These are phyloP conservation scores for Blastobotrys elegans DNA, from an alignment of 1,139 yeast species.

Conservation along the genomic window DNA sequence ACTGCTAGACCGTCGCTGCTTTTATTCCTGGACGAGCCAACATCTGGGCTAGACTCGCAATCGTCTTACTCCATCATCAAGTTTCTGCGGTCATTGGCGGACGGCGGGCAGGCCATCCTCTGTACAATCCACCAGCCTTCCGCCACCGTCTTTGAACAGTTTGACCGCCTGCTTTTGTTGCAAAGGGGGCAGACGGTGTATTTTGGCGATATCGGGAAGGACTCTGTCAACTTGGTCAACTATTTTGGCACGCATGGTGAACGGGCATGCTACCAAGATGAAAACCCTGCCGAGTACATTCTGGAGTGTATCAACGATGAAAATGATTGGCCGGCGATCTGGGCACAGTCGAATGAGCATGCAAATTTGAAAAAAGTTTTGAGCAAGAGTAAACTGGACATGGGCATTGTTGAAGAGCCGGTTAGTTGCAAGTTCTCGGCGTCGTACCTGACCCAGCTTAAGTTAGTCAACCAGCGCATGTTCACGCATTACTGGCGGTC, in stretches of 20 bases:
- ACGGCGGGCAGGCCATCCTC: conserved; percentile 72
- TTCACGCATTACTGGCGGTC: conserved; percentile 38
- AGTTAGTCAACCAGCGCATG: conserved; percentile 35
- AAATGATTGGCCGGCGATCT: conserved; percentile 58
- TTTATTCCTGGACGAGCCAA: conserved; percentile 81
- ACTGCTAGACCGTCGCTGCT: conserved; percentile 79
- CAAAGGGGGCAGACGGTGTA: conserved; percentile 73
- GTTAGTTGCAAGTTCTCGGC: conserved; percentile 32
- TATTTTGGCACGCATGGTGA: conserved; percentile 72
- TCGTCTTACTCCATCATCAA: conserved; percentile 80
- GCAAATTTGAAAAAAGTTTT: conserved; percentile 47
- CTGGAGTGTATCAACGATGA: conserved; percentile 71
- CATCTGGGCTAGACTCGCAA: conserved; percentile 85
- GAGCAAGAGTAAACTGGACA: conserved; percentile 20
- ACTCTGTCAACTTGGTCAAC: conserved; percentile 50
- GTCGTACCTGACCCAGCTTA: conserved; percentile 33
- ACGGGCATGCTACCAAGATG: conserved; percentile 52
- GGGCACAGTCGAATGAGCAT: conserved; percentile 63
- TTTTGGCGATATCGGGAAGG: conserved; percentile 69
- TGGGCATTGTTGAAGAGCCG: conserved; percentile 34
- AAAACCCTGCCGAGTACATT: conserved; percentile 80
- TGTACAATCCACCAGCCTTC: conserved; percentile 82
- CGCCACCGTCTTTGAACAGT: conserved; percentile 64
- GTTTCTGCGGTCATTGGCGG: conserved; percentile 63
- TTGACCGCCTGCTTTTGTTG: conserved; percentile 64